Base-by-base conservation (phyloP, 2,329 filamentous ascomycete species). In the Dendrostoma leiphaemia region DNA sequence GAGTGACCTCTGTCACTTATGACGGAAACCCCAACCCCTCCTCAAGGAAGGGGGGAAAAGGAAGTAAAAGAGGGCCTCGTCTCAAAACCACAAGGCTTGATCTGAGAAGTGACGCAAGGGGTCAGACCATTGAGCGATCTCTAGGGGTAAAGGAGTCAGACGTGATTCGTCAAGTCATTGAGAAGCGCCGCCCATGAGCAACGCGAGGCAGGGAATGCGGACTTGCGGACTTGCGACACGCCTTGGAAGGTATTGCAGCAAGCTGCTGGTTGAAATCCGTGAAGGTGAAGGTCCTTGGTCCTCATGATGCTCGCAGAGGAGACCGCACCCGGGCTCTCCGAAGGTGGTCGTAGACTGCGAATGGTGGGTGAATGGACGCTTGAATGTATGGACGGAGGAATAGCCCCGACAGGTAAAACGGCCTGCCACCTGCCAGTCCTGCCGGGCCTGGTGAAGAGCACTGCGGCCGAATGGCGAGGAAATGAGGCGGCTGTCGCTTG, bases 391-490 rank as follows among this genome's bases (percentile, higher is more conserved):
- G 38, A 23, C 9, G 38, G n/a, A 26, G 4, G 38, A 23, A 41
- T 24, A 13, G 38, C 23, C 8, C 26, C 17, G 38, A 15, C 9
- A 26, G 13, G 38, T 21, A 23, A 9, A n/a, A n/a, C n/a, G n/a
- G n/a, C n/a, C n/a, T n/a, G n/a, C n/a, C n/a, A n/a, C n/a, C n/a
- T n/a, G n/a, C n/a, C n/a, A n/a, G n/a, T n/a, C n/a, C n/a, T n/a
- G n/a, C n/a, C n/a, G n/a, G n/a, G 34, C 34, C 35, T 38, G 17
- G 17, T 41, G 21, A 23, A 23, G 23, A 23, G 8, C 38, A 32
- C 4, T 24, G 23, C 31, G 21, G n/a, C 23, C 49, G 40, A 51
- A 45, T 51, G 40, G 49, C 49, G 49, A 45, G 40, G 40, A 35
- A 40, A 38, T 52, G 23, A 46, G 41, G 49, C 41, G 32, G 49